phyloP scores from a whole-genome alignment of 805 yeast genomes.

The Grigorovia jiainica region DNA sequence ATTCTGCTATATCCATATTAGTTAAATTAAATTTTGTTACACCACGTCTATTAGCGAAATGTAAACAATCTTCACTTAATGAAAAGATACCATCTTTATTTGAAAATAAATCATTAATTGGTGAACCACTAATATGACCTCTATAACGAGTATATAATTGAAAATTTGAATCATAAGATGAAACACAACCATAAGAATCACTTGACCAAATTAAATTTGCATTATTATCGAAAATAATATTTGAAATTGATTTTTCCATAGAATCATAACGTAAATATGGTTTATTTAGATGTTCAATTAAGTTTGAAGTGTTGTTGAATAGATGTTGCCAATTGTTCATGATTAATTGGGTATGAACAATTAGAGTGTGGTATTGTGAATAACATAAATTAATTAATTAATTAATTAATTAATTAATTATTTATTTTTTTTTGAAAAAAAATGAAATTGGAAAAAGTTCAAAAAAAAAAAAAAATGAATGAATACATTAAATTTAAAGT shows the following conservation, averaged over 20 bases:
- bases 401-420: no score
- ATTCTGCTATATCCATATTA: conserved; percentile 24
- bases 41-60: conserved; percentile 52
- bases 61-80: conserved; percentile 41
- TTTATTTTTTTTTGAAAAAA: not conserved
- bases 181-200: conserved; percentile 45
- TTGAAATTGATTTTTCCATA: conserved; percentile 24
- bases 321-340: conserved; percentile 31
- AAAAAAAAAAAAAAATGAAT: no score
- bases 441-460: not conserved
- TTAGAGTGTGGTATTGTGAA: no score
- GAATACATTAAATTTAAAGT: no score
- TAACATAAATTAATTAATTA: no score
- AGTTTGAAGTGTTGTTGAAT: conserved; percentile 21
- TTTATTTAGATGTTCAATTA: conserved; percentile 24
- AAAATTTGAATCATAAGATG: conserved; percentile 38
- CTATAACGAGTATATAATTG: conserved; percentile 49
- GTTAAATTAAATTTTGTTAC: conserved; percentile 31
- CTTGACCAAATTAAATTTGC: conserved; percentile 83
- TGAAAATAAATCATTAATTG: conserved; percentile 44
- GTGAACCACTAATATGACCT: conserved; percentile 37
- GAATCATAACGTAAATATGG: conserved; percentile 26
- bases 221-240: conserved; percentile 52
- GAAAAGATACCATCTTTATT: conserved; percentile 52
- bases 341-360: no score